Evolutionary conservation across 345 rosid species (phyloP).

Genomic region (Hibiscus mutabilis): DNA sequence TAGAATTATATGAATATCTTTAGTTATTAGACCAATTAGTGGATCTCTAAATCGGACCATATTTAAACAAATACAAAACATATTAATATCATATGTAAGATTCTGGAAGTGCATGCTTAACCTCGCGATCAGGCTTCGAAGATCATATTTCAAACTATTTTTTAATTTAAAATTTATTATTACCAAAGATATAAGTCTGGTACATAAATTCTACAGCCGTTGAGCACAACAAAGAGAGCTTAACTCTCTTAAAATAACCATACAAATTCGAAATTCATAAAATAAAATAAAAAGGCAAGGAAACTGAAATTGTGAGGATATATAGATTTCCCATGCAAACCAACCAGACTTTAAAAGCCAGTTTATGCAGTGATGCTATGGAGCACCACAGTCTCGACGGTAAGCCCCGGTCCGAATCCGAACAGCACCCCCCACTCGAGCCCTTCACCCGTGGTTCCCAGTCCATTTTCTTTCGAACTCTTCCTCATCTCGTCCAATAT

Average conservation of each 20-base stretch:
- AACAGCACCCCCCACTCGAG: slow-evolving; percentile 14
- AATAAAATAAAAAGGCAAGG: background rate
- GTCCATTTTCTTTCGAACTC: slow-evolving; percentile 26
- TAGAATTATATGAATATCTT: too few species aligned
- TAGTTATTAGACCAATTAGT: too few species aligned
- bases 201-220: background rate
- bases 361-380: slow-evolving; percentile 20
- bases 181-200: background rate
- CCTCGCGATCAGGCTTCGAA: too few species aligned
- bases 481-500: slow-evolving; percentile 38
- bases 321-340: background rate
- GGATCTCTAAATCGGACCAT: too few species aligned
- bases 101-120: too few species aligned
- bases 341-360: background rate
- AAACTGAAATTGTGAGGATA: background rate
- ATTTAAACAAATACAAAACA: too few species aligned
- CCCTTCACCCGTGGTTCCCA: slow-evolving; percentile 30
- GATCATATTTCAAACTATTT: too few species aligned
- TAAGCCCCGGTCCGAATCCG: slow-evolving; percentile 31
- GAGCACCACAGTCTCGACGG: slow-evolving; percentile 41
- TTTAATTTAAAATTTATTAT: background rate
- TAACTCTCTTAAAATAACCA: background rate
- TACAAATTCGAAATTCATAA: background rate
- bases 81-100: too few species aligned
- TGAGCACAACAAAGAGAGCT: background rate